phyloP scores from a whole-genome alignment of 495 filamentous ascomycete genomes.

The Cenococcum geophilum region DNA sequence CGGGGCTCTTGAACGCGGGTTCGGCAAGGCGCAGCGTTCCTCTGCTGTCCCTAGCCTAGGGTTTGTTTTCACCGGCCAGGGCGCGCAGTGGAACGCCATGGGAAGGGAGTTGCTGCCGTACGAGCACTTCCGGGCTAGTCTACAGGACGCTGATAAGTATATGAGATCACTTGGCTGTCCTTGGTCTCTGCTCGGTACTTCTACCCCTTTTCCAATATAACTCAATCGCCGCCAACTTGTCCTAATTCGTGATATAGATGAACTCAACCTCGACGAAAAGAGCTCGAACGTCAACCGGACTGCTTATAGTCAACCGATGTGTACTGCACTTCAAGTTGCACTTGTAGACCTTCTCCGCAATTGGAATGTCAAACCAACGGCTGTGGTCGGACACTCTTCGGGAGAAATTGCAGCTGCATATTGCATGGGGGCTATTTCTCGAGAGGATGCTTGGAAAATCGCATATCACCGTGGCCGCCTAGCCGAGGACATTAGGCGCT shows the following conservation, averaged over 20 bases:
- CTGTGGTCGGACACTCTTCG: too few species aligned
- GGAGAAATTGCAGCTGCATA: too few species aligned
- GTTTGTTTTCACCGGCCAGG: slow-evolving; percentile 39
- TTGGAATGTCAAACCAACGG: too few species aligned
- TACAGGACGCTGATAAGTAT: slow-evolving; percentile 18
- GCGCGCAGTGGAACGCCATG: slow-evolving; percentile 38
- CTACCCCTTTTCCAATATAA: slow-evolving; percentile 11
- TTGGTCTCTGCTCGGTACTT: slow-evolving; percentile 15
- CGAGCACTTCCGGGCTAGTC: slow-evolving; percentile 25
- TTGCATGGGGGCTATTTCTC: too few species aligned
- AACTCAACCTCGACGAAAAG: slow-evolving; percentile 4
- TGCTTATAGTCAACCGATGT: slow-evolving; percentile 1
- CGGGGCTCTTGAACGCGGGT: background rate
- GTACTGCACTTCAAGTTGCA: slow-evolving; percentile 7
- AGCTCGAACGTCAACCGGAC: background rate
- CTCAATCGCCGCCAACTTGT: too few species aligned
- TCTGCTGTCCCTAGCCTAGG: slow-evolving; percentile 16
- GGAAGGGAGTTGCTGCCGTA: slow-evolving; percentile 27
- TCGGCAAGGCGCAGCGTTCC: background rate
- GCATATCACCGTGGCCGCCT: too few species aligned
- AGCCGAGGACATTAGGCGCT: too few species aligned
- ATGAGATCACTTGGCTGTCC: slow-evolving; percentile 22
- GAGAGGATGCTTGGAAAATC: too few species aligned
- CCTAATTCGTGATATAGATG: too few species aligned
- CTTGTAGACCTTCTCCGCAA: slow-evolving; percentile 19